Evolutionary conservation across 176 grass and related monocot genomes (phyloP).

Genomic region (Zizania latifolia): DNA sequence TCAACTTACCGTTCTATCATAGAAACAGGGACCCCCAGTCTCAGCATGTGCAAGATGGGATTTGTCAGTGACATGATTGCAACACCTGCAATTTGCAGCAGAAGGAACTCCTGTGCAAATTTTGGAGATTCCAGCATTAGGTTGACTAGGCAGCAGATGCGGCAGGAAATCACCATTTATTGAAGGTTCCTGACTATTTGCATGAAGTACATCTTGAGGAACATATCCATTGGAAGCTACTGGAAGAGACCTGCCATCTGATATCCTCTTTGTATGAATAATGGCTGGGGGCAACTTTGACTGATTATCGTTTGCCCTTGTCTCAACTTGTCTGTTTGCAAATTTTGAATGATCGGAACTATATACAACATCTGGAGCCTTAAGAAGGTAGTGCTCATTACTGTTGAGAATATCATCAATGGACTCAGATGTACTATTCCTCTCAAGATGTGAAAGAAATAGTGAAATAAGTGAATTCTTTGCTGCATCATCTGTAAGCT

Average conservation of each 20-base stretch:
- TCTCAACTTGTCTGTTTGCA: constrained; percentile 28
- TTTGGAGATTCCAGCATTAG: constrained; percentile 25
- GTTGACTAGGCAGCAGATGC: constrained; percentile 23
- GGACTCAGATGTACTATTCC: constrained; percentile 52
- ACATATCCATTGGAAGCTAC: constrained; percentile 9
- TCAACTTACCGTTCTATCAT: constrained; percentile 36
- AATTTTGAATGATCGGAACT: constrained; percentile 32
- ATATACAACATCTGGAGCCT: constrained; percentile 37
- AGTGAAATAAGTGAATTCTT: constrained; percentile 87
- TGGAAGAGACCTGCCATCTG: constrained; percentile 28
- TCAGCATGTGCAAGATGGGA: constrained; percentile 31
- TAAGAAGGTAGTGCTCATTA: constrained; percentile 54
- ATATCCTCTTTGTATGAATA: constrained; percentile 27
- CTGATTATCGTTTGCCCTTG: constrained; percentile 22
- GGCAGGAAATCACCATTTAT: constrained; percentile 25
- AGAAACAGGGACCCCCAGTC: constrained; percentile 15
- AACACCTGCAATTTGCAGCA: constrained; percentile 36
- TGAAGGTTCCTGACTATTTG: constrained; percentile 24
- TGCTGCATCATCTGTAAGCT: constrained; percentile 35
- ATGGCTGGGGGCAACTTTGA: constrained; percentile 15
- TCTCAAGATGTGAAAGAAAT: constrained; percentile 97
- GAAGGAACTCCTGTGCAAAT: constrained; percentile 24
- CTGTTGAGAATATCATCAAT: constrained; percentile 60
- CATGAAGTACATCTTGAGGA: constrained; percentile 19
- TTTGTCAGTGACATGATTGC: constrained; percentile 10